Conservation (phyloP, 352 stramenopile species). For the Pythium rishiriense region DNA sequence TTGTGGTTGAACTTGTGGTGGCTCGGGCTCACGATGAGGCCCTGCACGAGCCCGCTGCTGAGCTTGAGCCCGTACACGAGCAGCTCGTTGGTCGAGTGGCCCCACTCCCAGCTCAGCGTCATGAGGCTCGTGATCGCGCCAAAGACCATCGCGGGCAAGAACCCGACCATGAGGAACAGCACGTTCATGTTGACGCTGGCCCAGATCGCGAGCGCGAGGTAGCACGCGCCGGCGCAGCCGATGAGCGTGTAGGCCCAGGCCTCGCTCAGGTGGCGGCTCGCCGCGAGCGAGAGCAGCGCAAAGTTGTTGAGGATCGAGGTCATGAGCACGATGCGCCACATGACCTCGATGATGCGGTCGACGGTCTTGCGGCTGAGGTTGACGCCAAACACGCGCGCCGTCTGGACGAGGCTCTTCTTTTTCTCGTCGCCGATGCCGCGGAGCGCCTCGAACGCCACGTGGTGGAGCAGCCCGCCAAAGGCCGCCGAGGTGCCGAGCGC, state of each 20-base stretch:
- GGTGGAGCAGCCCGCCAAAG: slow-evolving; percentile 77
- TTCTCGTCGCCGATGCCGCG: slow-evolving; percentile 71
- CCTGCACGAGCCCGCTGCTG: slow-evolving; percentile 74
- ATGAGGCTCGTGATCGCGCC: slow-evolving; percentile 70
- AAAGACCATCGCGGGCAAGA: slow-evolving; percentile 82
- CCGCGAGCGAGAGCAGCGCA: slow-evolving; percentile 71
- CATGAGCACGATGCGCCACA: slow-evolving; percentile 82
- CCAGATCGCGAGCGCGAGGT: slow-evolving; percentile 73
- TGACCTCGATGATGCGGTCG: slow-evolving; percentile 67
- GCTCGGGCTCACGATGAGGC: slow-evolving; percentile 76
- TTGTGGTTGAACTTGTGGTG: slow-evolving; percentile 90
- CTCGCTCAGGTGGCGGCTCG: slow-evolving; percentile 72
- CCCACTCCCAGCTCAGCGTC: slow-evolving; percentile 81
- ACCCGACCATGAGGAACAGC: slow-evolving; percentile 81
- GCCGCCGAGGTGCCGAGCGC: slow-evolving; percentile 78
- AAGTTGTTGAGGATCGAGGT: slow-evolving; percentile 88
- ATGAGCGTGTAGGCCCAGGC: slow-evolving; percentile 82
- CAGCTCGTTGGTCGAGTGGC: slow-evolving; percentile 78
- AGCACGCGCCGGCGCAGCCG: slow-evolving; percentile 55
- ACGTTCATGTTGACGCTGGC: slow-evolving; percentile 84
- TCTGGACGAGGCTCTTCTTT: slow-evolving; percentile 63
- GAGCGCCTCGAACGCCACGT: slow-evolving; percentile 80
- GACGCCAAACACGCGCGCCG: slow-evolving; percentile 71
- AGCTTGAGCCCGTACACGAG: slow-evolving; percentile 84
- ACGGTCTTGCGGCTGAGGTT: slow-evolving; percentile 69